Evolutionary conservation across 1,284 basidiomycete species (phyloP).

Genomic region (Microstroma glucosiphilum): DNA sequence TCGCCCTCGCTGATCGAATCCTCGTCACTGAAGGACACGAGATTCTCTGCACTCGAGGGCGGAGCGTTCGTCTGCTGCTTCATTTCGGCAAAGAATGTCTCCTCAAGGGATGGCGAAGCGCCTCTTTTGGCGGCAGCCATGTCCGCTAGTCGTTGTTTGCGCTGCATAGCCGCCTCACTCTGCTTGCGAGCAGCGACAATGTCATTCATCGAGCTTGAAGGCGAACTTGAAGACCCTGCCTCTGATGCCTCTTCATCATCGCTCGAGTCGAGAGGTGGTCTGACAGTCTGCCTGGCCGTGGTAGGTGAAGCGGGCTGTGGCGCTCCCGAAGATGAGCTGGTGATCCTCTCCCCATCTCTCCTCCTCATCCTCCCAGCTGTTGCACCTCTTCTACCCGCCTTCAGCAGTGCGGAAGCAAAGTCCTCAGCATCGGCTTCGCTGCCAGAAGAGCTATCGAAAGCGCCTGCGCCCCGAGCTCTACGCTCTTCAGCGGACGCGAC

Average conservation of each 20-base stretch:
- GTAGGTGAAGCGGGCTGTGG: neutral
- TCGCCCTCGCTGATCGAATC: conserved; percentile 1
- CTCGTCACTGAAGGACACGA: neutral
- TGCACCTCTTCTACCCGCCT: neutral
- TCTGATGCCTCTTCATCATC: neutral
- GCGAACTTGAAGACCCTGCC: neutral
- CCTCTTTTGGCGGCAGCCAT: neutral
- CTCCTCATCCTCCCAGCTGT: too few species aligned
- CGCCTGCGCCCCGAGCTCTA: neutral
- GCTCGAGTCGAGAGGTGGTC: neutral
- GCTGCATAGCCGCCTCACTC: neutral
- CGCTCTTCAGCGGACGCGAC: neutral
- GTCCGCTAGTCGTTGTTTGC: neutral
- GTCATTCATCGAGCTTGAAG: neutral
- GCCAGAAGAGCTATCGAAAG: neutral
- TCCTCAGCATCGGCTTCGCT: conserved; percentile 4
- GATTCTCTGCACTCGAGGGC: neutral
- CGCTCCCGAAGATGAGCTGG: neutral
- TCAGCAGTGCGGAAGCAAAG: neutral
- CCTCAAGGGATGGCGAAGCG: neutral
- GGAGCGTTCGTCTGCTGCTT: neutral
- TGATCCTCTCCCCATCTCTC: neutral
- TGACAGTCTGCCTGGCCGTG: neutral
- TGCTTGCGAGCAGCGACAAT: neutral
- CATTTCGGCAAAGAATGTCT: neutral